Evolutionary conservation across 225 moss, liverwort and hornwort species (phyloP).

Genomic region (Rhytidiadelphus loreus): DNA sequence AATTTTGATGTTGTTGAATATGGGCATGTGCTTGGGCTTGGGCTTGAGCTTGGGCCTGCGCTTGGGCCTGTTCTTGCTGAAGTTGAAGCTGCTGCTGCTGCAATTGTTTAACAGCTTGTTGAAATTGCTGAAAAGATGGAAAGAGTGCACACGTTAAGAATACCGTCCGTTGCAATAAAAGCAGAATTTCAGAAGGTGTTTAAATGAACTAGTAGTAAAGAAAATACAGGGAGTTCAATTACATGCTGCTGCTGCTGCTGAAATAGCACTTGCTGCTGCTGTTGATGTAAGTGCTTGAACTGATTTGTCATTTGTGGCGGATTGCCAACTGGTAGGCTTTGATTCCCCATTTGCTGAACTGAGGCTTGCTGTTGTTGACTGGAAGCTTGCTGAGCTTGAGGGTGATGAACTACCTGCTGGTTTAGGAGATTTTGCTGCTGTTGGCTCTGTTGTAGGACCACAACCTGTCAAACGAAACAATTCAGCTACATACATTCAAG

Average conservation of each 20-base stretch:
- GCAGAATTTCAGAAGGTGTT: neutral
- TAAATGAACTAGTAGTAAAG: neutral
- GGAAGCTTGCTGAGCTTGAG: conserved; percentile 32
- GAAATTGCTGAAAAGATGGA: conserved; percentile 16
- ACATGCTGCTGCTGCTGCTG: conserved; percentile 68
- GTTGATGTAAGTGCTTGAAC: conserved; percentile 35
- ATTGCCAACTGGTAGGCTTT: conserved; percentile 8
- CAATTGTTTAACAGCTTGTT: conserved; percentile 50
- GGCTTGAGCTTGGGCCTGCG: neutral
- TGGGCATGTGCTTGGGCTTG: conserved; percentile 18
- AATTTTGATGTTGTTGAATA: conserved; percentile 27
- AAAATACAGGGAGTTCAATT: neutral
- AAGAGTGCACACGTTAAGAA: neutral
- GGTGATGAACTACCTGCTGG: conserved; percentile 39
- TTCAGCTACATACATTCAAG: neutral
- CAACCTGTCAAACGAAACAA: conserved; percentile 14
- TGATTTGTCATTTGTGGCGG: conserved; percentile 31
- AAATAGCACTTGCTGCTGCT: conserved; percentile 30
- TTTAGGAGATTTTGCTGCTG: conserved; percentile 32
- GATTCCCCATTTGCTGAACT: conserved; percentile 27
- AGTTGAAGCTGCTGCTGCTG: conserved; percentile 53
- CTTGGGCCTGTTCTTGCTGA: conserved; percentile 39
- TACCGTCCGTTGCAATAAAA: neutral
- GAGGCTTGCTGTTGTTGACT: conserved; percentile 29
- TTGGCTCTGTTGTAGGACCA: conserved; percentile 52